phyloP scores from a whole-genome alignment of 2,329 filamentous ascomycete species.

The Penicillium palitans region DNA sequence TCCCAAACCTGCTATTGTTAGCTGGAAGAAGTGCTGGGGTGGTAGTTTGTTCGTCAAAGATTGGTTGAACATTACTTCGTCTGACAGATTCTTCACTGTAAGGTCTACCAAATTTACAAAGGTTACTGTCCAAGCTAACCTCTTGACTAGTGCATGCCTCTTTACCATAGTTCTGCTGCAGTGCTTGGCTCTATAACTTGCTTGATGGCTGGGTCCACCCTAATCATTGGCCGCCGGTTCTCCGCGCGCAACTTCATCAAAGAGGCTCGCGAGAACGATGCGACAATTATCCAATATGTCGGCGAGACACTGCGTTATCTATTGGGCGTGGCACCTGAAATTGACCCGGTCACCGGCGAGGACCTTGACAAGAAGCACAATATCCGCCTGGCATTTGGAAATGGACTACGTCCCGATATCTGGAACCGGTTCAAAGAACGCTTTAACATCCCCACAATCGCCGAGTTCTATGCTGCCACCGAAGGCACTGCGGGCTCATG shows the following conservation, averaged over 20 bases:
- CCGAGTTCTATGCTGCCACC: slow-evolving; percentile 79
- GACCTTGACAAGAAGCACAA: slow-evolving; percentile 70
- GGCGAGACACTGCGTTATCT: slow-evolving; percentile 85
- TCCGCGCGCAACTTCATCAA: slow-evolving; percentile 75
- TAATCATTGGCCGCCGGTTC: slow-evolving; percentile 75
- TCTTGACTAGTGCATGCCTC: slow-evolving; percentile 69
- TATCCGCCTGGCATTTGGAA: slow-evolving; percentile 76
- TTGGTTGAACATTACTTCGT: slow-evolving; percentile 59
- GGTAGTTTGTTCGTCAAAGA: slow-evolving; percentile 54
- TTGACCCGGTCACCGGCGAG: slow-evolving; percentile 64
- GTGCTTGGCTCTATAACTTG: slow-evolving; percentile 67
- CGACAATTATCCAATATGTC: slow-evolving; percentile 82
- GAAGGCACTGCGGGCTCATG: slow-evolving; percentile 69
- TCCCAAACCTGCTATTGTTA: slow-evolving; percentile 75
- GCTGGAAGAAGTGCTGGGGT: slow-evolving; percentile 66
- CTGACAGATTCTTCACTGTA: slow-evolving; percentile 75
- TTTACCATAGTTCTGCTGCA: slow-evolving; percentile 80
- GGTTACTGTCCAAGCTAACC: slow-evolving; percentile 7
- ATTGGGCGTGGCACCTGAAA: slow-evolving; percentile 63
- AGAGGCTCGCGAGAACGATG: slow-evolving; percentile 67
- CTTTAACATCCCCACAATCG: slow-evolving; percentile 71
- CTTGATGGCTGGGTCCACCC: slow-evolving; percentile 62
- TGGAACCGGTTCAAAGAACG: slow-evolving; percentile 82
- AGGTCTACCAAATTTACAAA: slow-evolving; percentile 19
- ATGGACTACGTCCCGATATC: slow-evolving; percentile 80